These are phyloP conservation scores for Calonectria pauciramosa DNA, from an alignment of 2,329 filamentous ascomycete genomes.

Conservation along the genomic window DNA sequence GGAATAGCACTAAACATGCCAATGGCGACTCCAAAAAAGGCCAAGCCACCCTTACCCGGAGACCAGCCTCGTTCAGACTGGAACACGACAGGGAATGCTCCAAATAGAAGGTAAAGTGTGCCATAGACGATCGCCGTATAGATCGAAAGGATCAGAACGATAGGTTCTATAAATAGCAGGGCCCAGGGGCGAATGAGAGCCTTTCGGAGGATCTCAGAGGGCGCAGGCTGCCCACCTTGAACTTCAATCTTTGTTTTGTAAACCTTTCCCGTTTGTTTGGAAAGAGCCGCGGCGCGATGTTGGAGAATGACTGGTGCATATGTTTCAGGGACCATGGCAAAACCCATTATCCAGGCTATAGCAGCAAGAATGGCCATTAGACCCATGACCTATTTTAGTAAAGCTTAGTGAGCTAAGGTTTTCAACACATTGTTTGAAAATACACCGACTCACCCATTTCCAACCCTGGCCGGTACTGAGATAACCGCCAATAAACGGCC, in stretches of 20 bases:
- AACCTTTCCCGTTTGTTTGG: constrained; percentile 65
- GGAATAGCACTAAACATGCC: constrained; percentile 70
- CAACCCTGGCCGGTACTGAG: constrained; percentile 71
- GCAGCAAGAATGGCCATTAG: constrained; percentile 73
- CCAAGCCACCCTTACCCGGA: constrained; percentile 68
- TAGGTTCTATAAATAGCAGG: constrained; percentile 75
- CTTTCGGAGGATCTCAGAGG: constrained; percentile 64
- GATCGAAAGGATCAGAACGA: constrained; percentile 72
- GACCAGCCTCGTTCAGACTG: constrained; percentile 69
- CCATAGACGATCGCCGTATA: constrained; percentile 73
- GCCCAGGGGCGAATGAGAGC: constrained; percentile 73
- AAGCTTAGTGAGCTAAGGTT: not conserved
- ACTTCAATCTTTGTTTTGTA: constrained; percentile 66
- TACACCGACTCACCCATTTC: constrained; percentile 61
- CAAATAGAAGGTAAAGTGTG: constrained; percentile 68
- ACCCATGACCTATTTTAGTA: constrained; percentile 64
- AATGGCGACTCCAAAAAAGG: constrained; percentile 76
- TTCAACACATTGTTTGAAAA: accelerated
- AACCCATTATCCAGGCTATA: constrained; percentile 67
- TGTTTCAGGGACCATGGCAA: constrained; percentile 68
- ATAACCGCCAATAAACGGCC: constrained; percentile 75
- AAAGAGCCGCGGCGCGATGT: constrained; percentile 64
- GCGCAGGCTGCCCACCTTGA: constrained; percentile 56
- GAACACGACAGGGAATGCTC: constrained; percentile 72
- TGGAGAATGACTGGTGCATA: constrained; percentile 70